Evolutionary conservation across 768 basidiomycete species (phyloP).

Genomic region (Mycena vulgaris): DNA sequence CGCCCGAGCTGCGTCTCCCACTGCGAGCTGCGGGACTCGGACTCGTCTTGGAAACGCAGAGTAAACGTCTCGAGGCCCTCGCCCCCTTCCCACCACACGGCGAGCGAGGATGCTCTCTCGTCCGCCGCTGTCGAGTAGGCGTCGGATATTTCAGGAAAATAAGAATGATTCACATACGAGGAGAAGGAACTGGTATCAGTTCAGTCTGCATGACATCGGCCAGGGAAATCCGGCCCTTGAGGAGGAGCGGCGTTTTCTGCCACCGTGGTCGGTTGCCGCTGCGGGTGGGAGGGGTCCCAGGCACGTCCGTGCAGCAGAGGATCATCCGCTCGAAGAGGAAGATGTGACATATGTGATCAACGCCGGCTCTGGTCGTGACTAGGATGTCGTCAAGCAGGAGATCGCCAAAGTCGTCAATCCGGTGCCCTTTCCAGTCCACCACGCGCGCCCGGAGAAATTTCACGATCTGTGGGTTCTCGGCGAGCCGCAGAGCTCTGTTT

Average conservation of each 20-base stretch:
- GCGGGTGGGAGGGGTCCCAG: slow-evolving; percentile 57
- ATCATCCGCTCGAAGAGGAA: slow-evolving; percentile 99
- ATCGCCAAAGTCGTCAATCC: slow-evolving; percentile 92
- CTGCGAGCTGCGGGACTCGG: slow-evolving; percentile 88
- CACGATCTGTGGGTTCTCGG: slow-evolving; percentile 92
- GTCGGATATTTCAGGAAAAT: no score
- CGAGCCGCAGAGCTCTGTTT: slow-evolving; percentile 93
- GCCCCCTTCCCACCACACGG: slow-evolving; percentile 93
- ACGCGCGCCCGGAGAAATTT: slow-evolving; percentile 87
- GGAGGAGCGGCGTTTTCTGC: slow-evolving; percentile 85
- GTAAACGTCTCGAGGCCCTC: slow-evolving; percentile 91
- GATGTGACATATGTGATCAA: slow-evolving; percentile 97
- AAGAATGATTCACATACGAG: no score
- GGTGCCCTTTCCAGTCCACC: slow-evolving; percentile 99
- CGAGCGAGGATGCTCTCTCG: slow-evolving; percentile 78
- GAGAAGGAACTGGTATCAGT: slow-evolving; percentile 47
- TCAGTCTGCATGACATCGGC: slow-evolving; percentile 90
- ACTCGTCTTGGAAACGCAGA: slow-evolving; percentile 90
- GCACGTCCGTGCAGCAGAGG: slow-evolving; percentile 95
- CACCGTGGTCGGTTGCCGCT: slow-evolving; percentile 57
- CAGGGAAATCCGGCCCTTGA: slow-evolving; percentile 97
- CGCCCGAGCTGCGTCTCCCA: slow-evolving; percentile 95
- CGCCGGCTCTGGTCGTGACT: slow-evolving; percentile 93
- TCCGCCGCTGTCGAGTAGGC: no score
- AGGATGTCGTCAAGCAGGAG: slow-evolving; percentile 97